Evolutionary conservation across 1,284 basidiomycete genomes (phyloP).

Genomic region (Apiotrichum akiyoshidainum): DNA sequence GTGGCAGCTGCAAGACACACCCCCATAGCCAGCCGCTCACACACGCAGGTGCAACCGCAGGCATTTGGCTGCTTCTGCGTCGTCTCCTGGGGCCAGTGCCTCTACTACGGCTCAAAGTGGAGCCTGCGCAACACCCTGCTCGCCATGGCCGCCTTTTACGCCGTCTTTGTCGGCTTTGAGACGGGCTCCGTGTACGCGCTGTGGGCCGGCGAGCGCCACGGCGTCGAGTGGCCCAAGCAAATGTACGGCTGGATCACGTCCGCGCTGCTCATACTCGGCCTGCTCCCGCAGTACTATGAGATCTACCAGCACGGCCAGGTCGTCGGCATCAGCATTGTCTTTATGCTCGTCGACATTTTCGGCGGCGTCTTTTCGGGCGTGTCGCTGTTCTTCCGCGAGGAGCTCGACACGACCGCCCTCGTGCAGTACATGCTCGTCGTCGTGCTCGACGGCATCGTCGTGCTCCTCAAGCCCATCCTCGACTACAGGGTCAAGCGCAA

Average conservation of each 20-base stretch:
- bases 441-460: conserved; percentile 61
- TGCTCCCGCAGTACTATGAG: conserved; percentile 64
- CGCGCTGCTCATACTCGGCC: conserved; percentile 60
- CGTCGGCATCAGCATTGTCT: conserved; percentile 66
- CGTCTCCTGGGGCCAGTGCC: conserved; percentile 65
- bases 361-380: conserved; percentile 68
- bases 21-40: not conserved
- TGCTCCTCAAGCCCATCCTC: conserved; percentile 61
- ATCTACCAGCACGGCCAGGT: conserved; percentile 69
- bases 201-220: conserved; percentile 54
- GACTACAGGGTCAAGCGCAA: conserved; percentile 54
- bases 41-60: conserved; percentile 64
- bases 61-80: conserved; percentile 63
- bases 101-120: conserved; percentile 56
- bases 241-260: conserved; percentile 67
- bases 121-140: conserved; percentile 50
- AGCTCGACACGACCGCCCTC: conserved; percentile 65
- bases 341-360: conserved; percentile 67
- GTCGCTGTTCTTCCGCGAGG: conserved; percentile 65
- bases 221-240: conserved; percentile 55
- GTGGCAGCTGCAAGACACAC: not conserved
- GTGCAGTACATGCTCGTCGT: conserved; percentile 53
- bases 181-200: conserved; percentile 61
- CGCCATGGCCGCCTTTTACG: conserved; percentile 49
- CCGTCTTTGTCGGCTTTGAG: conserved; percentile 60